A percentile compares a stretch with the other conserved stretches of the same genome.
These are phyloP conservation scores for Mortierella hygrophila DNA, from an alignment of 192 early-diverging fungal genomes.

Conservation along the genomic window DNA sequence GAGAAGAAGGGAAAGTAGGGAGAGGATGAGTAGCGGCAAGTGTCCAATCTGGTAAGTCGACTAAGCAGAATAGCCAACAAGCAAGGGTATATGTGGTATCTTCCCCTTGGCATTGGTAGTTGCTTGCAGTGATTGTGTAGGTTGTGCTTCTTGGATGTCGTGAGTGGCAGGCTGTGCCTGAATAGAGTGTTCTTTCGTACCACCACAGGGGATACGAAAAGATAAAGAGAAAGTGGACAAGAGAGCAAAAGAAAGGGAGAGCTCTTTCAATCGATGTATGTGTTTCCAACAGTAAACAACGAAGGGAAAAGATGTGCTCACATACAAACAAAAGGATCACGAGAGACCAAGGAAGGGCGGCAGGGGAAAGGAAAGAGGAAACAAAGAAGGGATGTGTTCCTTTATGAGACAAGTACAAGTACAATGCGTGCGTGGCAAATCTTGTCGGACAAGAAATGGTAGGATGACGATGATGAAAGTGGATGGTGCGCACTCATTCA, in stretches of 20 bases:
- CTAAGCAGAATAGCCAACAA: too few relatives aligned
- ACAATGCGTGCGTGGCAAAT: not conserved
- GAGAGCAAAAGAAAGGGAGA: not conserved
- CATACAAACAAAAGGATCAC: too few relatives aligned
- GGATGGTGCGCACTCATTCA: not conserved
- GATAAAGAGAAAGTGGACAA: not conserved
- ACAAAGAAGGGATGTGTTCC: not conserved
- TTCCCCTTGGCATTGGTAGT: too few relatives aligned
- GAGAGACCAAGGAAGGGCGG: too few relatives aligned
- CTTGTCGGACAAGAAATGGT: not conserved
- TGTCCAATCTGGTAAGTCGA: too few relatives aligned
- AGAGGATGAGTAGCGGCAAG: too few relatives aligned
- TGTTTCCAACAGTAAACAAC: not conserved
- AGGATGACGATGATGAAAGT: not conserved
- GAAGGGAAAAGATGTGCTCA: too few relatives aligned
- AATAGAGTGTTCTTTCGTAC: constrained; percentile 6
- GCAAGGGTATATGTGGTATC: too few relatives aligned
- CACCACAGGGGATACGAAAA: not conserved
- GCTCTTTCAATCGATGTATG: not conserved
- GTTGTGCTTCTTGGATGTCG: not conserved
- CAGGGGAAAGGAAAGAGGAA: not conserved
- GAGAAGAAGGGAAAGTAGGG: too few relatives aligned
- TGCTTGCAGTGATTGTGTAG: not conserved
- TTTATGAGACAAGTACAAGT: not conserved
- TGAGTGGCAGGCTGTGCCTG: not conserved